Base-by-base conservation (phyloP, 2,329 filamentous ascomycete species). In the Trichoderma sp. region DNA sequence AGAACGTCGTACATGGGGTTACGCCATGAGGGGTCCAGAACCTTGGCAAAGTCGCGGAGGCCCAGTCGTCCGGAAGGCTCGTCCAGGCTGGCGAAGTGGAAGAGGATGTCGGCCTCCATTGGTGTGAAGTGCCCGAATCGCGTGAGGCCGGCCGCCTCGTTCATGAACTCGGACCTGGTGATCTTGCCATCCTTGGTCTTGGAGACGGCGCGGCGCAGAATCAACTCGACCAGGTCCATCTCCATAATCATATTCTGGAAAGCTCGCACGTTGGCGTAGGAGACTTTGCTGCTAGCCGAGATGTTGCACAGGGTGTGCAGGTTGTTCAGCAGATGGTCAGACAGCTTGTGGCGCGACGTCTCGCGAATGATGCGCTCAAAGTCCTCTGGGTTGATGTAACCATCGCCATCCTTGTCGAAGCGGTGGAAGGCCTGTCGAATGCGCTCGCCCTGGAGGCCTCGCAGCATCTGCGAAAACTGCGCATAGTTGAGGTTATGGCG, bases 231-330 rank as follows among this genome's bases (percentile, higher is more conserved):
- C 75, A 98, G 86, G 76, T 99, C 95, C 92, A 99, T 97, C 81
- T 98, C 94, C 75, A 92, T 90, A 74, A 99, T 94, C 80, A 99
- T 90, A 78, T 99, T 99, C 83, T 97, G 94, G 83, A 99, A 99
- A 42, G 95, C 95, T 72, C 95, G 89, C 35, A 99, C 95, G 77
- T 97, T 97, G 78, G 95, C 93, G 77, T 99, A 99, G 7, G 94
- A 97, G 73, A 99, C 95, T 82, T 96, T 97, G 83, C 89, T 95
- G 70, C 93, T 90, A 37, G 90, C 85, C 8, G 92, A 93, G 78
- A 98, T 97, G 81, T 97, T 97, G 87, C 94, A 98, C 48, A 99
- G 87, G 1, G 93, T 95, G 70, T 92, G 89, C 56, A 99, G 87
- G 80, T 98, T 94, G 72, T 94, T 89, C 59, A 99, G 86, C 50